Base-by-base conservation (phyloP, 768 basidiomycete species). In the Serendipita vermifera region DNA sequence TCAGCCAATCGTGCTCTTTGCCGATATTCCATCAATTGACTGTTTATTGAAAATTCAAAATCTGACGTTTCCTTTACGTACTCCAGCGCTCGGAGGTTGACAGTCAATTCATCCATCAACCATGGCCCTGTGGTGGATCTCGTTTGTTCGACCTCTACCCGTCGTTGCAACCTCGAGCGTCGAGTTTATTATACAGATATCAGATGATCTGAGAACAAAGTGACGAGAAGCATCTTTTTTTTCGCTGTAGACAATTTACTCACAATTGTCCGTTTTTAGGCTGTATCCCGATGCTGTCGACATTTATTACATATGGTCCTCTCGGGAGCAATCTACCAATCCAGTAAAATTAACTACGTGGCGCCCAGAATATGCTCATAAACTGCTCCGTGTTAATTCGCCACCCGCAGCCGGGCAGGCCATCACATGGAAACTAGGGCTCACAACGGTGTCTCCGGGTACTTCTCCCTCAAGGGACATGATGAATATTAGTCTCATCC, bases 121-220 rank as follows among this genome's bases (percentile, higher is more conserved):
- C 20, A 51, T 51, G 46, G n/a, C n/a, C n/a, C 11, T 51, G 5
- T 51, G 46, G 46, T 51, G 46, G 46, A 22, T 51, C 7, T 51
- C 46, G 9, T 51, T 51, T 26, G 15, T 51, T 24, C 46, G 46
- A 29, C 46, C 46, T 7, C 46, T 31, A 7, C 46, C n/a, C 24
- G 27, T 15, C 46, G 11, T 15, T 24, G 46, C 46, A 22, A 22
- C 17, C 27, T 22, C 7, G 17, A 31, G 29, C n/a, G 3, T 51
- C 46, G 46, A 51, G 22, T n/a, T 51, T 22, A 51, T 51, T 51
- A 20, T 29, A 5, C 90, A 93, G 66, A 79, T 96, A 58, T 80
- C 83, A 29, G 94, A 96, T 66, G 92, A 94, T 62, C 76, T 94
- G 22, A 78, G 92, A 31, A 94, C 92, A 32, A 90, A 92, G 68